A percentile compares a stretch with the other conserved stretches of the same genome.
Conservation (phyloP, 305 asterid genomes). For the Plantago coronopus region DNA sequence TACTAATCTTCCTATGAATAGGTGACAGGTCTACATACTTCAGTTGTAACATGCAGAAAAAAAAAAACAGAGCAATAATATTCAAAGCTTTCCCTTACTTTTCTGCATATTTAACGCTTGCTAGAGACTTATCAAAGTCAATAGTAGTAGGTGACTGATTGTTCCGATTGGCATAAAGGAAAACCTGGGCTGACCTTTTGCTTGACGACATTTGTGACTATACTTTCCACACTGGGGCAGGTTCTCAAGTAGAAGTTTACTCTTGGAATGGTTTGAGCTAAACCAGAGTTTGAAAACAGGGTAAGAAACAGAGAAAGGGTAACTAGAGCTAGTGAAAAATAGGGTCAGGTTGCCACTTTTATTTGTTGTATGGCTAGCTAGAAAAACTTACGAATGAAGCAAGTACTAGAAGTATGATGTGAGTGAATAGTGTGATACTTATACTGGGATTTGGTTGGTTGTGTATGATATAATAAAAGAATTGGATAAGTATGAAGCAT, state of each 20-base stretch:
- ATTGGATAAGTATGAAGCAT: no score
- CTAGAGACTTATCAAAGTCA: slow-evolving; percentile 68
- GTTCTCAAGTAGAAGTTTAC: slow-evolving; percentile 43
- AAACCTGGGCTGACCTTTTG: slow-evolving; percentile 68
- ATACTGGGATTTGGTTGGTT: background rate
- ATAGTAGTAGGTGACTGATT: slow-evolving; percentile 81
- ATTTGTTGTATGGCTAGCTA: background rate
- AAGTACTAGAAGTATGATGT: background rate
- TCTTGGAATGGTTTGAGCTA: slow-evolving; percentile 43
- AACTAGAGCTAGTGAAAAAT: background rate
- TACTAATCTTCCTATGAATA: no score
- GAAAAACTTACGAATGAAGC: background rate
- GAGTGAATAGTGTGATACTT: slow-evolving; percentile 1
- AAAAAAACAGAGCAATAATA: no score
- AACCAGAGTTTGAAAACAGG: slow-evolving; percentile 16
- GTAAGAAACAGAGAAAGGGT: background rate
- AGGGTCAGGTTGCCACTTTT: background rate
- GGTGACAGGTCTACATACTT: no score
- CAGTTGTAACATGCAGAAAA: no score
- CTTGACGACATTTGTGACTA: slow-evolving; percentile 47
- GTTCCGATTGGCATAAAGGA: slow-evolving; percentile 78
- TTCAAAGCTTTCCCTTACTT: no score
- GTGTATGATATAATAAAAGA: background rate
- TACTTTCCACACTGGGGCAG: slow-evolving; percentile 73
- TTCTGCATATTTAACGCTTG: no score